Base-by-base conservation (phyloP, 2,329 filamentous ascomycete genomes). In the Trichophyton mentagrophytes region DNA sequence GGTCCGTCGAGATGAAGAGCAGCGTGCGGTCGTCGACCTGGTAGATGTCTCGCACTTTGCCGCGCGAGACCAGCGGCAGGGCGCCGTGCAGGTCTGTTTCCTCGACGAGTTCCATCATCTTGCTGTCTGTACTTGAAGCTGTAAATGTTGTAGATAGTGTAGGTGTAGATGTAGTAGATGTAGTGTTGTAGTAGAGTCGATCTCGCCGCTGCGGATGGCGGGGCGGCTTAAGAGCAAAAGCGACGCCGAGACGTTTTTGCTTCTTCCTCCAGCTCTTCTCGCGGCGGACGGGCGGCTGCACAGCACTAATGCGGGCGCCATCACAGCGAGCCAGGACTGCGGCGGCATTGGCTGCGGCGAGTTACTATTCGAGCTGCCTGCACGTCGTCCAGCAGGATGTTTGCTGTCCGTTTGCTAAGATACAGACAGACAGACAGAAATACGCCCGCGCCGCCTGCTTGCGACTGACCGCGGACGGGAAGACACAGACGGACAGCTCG, bases 21-120 rank as follows among this genome's bases (percentile, higher is more conserved):
- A 95, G 82, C 1, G 83, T 87, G 61, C 82, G 76, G 46, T 83
- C 77, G 70, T 89, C 83, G 60, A 95, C 77, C 63, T 82, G 79
- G 73, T 89, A 95, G 42, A 95, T 81, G 69, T 95, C 88, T 69
- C 89, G 84, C 27, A 95, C 90, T 77, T 95, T 95, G 65, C 84
- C 84, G 44, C 80, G 79, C 6, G 82, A 81, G 55, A 86, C 71
- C 59, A 80, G 71, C 33, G 76, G 77, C 64, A 80, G 66, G n/a
- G 70, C 67, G 30, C 71, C 73, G 64, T 74, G 70, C 38, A 80
- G 71, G 61, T 78, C 74, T 57, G 73, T 74, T 40, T 68, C 69
- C 40, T 74, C 76, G 13, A 40, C 20, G 15, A 25, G 30, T 13
- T 20, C 30, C 17, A 9, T 7, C 17, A 30, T 57, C 7, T 2